Evolutionary conservation across 306 rosid genomes (phyloP).

Genomic region (Hippophae gyantsensis): DNA sequence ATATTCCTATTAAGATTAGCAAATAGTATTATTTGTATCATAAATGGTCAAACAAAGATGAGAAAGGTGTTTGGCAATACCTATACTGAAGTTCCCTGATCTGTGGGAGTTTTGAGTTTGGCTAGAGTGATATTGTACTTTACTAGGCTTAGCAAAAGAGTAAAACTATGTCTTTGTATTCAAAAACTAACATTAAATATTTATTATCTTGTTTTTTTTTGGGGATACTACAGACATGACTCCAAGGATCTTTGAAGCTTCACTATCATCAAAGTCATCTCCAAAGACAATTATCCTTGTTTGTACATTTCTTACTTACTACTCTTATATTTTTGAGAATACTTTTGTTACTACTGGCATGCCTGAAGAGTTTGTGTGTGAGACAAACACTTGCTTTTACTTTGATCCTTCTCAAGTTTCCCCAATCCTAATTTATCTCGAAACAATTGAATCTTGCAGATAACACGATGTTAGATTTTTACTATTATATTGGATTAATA

Average conservation of each 20-base stretch:
- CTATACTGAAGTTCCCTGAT: not conserved
- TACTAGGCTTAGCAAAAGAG: not conserved
- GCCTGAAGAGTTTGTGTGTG: not conserved
- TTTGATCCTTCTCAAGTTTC: no score
- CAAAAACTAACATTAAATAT: not conserved
- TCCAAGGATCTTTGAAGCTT: slow-evolving; percentile 43
- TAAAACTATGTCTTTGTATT: not conserved
- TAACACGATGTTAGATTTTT: no score
- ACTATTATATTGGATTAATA: no score
- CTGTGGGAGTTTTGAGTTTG: not conserved
- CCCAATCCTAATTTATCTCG: no score
- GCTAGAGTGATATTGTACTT: not conserved
- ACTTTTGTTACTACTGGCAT: slow-evolving; percentile 1
- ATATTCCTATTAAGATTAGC: no score
- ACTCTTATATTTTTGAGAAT: slow-evolving; percentile 21
- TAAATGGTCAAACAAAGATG: not conserved
- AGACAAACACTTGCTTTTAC: no score
- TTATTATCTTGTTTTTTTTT: slow-evolving; percentile 6
- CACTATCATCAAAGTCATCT: slow-evolving; percentile 37
- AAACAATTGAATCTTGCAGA: no score
- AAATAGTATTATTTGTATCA: not conserved
- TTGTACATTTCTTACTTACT: slow-evolving; percentile 85
- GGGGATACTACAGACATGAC: slow-evolving; percentile 43
- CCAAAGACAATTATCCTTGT: slow-evolving; percentile 85
- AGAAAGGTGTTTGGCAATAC: not conserved